Base-by-base conservation (phyloP, 2,329 filamentous ascomycete genomes). In the Nectriaceae sp. region DNA sequence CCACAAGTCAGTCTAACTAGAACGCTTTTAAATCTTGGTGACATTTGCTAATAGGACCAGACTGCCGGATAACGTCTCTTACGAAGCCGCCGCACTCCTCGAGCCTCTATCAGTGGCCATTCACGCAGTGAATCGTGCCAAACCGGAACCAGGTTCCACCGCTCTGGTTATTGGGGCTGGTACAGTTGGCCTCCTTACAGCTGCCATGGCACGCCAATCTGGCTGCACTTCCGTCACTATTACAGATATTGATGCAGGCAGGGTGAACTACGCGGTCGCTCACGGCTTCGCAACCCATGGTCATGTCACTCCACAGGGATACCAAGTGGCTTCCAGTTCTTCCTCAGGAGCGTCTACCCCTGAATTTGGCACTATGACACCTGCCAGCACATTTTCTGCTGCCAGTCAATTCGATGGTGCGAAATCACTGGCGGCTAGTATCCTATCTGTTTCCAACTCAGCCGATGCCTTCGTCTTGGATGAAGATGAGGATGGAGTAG, bases 101-200 rank as follows among this genome's bases (percentile, higher is more conserved):
- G 93, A 97, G 76, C 90, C 90, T 4, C 80, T 95, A 16, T 84
- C 87, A 26, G 90, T 95, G 20, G 90, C 87, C 10, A 89, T 96
- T 24, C 90, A 96, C 71, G 89, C 93, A 54, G 84, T 85, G 50
- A 82, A 83, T 56, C 88, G 92, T 71, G 89, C 87, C 1, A 70
- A 71, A 21, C 75, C 96, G 50, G 76, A 76, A 50, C 88, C 89
- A 2, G 90, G 90, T 11, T 83, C 90, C 62, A 82, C 78, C 8
- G 88, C 91, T n/a, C 84, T 95, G 4, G 85, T 96, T 11, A 92
- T 94, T 73, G 90, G 90, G 42, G 89, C 90, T 3, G 91, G 90
- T 0, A 89, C 90, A 2, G 88, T 97, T 4, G 93, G 93, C 1
- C 76, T 97, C 39, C 78, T 97, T 29, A 94, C 89, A 73, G 89